A percentile compares a stretch with the other conserved stretches of the same genome.
phyloP scores from a whole-genome alignment of 306 rosid species.

The Astragalus membranaceus region DNA sequence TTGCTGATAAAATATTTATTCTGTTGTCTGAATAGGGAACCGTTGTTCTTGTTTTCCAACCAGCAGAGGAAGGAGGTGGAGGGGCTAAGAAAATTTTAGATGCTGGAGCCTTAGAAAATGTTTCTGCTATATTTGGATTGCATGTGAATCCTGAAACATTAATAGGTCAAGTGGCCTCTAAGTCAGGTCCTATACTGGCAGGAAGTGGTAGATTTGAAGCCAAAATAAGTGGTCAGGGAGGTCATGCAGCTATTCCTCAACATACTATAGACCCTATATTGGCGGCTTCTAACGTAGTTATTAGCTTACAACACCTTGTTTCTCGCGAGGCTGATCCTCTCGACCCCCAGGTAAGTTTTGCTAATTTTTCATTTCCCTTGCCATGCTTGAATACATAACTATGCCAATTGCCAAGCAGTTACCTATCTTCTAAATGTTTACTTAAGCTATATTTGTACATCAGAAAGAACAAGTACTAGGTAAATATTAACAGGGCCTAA shows the following conservation, averaged over 20 bases:
- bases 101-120: constrained; percentile 60
- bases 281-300: constrained; percentile 80
- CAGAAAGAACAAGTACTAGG: no score
- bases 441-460: no score
- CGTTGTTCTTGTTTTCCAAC: constrained; percentile 87
- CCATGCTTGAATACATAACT: background rate
- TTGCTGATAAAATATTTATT: constrained; percentile 2
- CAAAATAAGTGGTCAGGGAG: constrained; percentile 72
- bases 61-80: constrained; percentile 90
- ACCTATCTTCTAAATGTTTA: no score
- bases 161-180: constrained; percentile 53
- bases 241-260: constrained; percentile 93
- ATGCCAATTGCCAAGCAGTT: background rate
- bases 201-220: constrained; percentile 82
- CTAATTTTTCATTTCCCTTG: no score
- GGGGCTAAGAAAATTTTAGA: constrained; percentile 67
- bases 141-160: constrained; percentile 41
- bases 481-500: no score
- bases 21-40: constrained; percentile 55
- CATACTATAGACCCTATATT: constrained; percentile 72
- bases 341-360: constrained; percentile 51
- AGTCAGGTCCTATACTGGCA: constrained; percentile 61
- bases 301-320: constrained; percentile 78
- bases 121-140: constrained; percentile 73
- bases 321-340: constrained; percentile 91